phyloP scores from a whole-genome alignment of 371 early-diverging fungal species.

The Saksenaea oblongispora region DNA sequence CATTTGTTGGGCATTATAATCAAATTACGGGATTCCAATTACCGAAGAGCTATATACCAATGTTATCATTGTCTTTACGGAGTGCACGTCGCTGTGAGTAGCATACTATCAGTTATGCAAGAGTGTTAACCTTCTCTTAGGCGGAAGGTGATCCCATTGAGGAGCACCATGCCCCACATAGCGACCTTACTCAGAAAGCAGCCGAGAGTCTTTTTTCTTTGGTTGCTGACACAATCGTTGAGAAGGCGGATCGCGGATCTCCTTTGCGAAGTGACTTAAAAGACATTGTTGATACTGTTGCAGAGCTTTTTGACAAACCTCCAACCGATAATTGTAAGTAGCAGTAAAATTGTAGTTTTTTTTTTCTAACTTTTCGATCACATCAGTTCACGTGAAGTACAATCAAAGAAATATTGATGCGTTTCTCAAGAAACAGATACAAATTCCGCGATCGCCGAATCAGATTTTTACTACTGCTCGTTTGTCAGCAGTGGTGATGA shows the following conservation, averaged over 20 bases:
- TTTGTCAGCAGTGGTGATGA: conserved; percentile 16
- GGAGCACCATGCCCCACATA: conserved; percentile 55
- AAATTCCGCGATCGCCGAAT: conserved; percentile 28
- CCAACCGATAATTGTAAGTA: conserved; percentile 48
- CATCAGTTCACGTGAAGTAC: conserved; percentile 11
- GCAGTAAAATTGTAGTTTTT: neutral
- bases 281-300: conserved; percentile 59
- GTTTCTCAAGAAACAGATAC: conserved; percentile 35
- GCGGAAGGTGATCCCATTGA: conserved; percentile 54
- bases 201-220: conserved; percentile 55
- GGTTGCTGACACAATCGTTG: conserved; percentile 41
- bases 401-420: conserved; percentile 40
- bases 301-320: conserved; percentile 52
- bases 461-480: conserved; percentile 13
- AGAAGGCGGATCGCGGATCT: conserved; percentile 37
- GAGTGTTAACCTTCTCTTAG: conserved; percentile 19
- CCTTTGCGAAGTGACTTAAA: conserved; percentile 55
- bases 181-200: conserved; percentile 53
- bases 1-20: conserved; percentile 23
- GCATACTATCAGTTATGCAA: neutral
- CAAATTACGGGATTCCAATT: conserved; percentile 14
- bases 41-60: conserved; percentile 58
- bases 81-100: conserved; percentile 54
- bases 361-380: neutral
- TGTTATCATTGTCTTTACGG: conserved; percentile 73